Percentiles rank a stretch among this genome's conserved stretches.
Conservation (phyloP, 331 rosid species). For the Dryas integrifolia region DNA sequence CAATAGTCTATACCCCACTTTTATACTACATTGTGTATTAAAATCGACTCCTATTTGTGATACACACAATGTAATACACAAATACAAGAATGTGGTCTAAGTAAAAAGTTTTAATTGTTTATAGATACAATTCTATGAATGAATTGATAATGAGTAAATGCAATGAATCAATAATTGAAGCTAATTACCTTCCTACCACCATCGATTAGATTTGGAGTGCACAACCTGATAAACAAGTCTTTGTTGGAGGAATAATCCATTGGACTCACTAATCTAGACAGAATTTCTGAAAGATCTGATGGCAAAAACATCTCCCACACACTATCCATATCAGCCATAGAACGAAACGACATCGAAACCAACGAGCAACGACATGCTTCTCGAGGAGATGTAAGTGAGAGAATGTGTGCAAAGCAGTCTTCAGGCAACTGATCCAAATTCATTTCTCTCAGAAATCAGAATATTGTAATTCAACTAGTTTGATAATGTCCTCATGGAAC, state of each 20-base stretch:
- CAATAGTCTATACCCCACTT: no score
- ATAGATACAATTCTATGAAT: no score
- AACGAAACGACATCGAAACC: constrained; percentile 24
- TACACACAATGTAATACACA: no score
- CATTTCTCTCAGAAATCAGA: not conserved
- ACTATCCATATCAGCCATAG: constrained; percentile 41
- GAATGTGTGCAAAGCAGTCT: constrained; percentile 49
- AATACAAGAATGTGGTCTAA: no score
- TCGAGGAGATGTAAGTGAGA: constrained; percentile 46
- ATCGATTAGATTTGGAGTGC: constrained; percentile 47
- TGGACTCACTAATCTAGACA: constrained; percentile 40
- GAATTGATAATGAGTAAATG: no score
- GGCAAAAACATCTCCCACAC: constrained; percentile 55
- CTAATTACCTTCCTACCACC: constrained; percentile 34
- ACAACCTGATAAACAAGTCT: constrained; percentile 37
- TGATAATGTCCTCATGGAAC: not conserved
- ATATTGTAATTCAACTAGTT: not conserved
- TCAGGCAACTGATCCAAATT: constrained; percentile 38
- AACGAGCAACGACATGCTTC: constrained; percentile 39
- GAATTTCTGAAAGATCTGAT: constrained; percentile 24
- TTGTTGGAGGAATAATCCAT: constrained; percentile 40
- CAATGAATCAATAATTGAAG: no score
- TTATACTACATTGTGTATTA: no score
- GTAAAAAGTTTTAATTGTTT: no score
- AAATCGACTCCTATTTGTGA: no score